A percentile compares a stretch with the other conserved stretches of the same genome.
Evolutionary conservation across 257 asterid genomes (phyloP).

Genomic region (Solanum commersonii): DNA sequence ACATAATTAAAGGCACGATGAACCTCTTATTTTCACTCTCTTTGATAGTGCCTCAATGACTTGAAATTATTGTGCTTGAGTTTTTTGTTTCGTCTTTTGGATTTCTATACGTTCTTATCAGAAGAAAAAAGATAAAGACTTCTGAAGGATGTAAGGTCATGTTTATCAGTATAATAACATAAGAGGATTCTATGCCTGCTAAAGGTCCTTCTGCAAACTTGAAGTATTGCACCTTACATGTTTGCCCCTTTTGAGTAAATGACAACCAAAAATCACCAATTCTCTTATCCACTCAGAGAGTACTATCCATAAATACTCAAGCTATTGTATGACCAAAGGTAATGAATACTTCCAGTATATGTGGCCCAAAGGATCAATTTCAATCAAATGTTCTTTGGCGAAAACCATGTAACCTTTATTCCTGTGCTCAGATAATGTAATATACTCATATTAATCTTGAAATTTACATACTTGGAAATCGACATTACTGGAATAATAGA

Average conservation of each 20-base stretch:
- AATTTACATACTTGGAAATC: neutral
- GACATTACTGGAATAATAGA: neutral
- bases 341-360: neutral
- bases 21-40: neutral
- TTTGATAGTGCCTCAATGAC: neutral
- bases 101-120: neutral
- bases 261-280: neutral
- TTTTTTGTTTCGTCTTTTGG: neutral
- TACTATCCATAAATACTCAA: neutral
- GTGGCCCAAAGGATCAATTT: neutral
- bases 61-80: neutral
- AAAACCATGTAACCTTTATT: neutral
- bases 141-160: neutral
- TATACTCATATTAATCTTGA: neutral
- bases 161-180: neutral
- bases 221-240: neutral
- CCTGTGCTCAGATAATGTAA: neutral
- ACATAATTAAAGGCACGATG: neutral
- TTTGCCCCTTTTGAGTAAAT: neutral
- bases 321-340: neutral
- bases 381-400: neutral
- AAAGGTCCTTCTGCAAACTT: neutral
- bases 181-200: neutral
- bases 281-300: neutral
- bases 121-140: neutral